These are phyloP conservation scores for Solanum habrochaites DNA, from an alignment of 257 asterid species.

Conservation along the genomic window DNA sequence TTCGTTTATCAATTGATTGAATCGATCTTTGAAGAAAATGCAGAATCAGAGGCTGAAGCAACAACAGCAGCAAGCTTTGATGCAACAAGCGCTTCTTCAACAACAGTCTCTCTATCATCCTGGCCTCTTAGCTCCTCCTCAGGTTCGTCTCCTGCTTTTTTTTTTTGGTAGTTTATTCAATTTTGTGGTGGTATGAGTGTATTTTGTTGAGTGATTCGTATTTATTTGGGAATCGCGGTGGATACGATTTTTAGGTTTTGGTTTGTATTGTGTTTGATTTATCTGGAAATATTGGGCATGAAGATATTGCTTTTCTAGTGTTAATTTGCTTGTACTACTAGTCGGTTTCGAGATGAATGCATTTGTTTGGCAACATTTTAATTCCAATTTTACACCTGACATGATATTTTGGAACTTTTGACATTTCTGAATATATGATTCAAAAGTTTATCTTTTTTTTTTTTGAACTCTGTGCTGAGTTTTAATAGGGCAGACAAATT, in stretches of 20 bases:
- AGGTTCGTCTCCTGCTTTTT: constrained; percentile 25
- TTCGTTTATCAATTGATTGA: not conserved
- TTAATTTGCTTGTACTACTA: not conserved
- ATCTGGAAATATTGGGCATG: not conserved
- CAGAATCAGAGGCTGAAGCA: constrained; percentile 81
- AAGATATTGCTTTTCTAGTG: not conserved
- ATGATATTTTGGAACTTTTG: not conserved
- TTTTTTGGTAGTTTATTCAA: not conserved
- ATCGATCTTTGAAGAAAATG: constrained; percentile 35
- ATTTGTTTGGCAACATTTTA: not conserved
- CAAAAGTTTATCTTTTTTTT: not conserved
- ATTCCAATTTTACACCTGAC: not conserved
- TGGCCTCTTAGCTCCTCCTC: constrained; percentile 90
- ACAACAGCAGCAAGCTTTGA: constrained; percentile 84
- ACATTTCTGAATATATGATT: not conserved
- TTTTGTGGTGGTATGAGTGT: not conserved
- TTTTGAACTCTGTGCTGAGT: not conserved
- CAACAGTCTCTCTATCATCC: constrained; percentile 91
- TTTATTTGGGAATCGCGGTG: not conserved
- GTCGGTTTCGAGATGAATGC: not conserved
- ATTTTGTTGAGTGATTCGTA: not conserved
- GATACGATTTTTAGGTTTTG: not conserved
- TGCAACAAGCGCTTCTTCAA: constrained; percentile 93
- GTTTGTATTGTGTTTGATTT: not conserved
- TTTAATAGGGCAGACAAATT: not conserved